Base-by-base conservation (phyloP, 1,284 basidiomycete species). In the Ceratobasidium sp. region DNA sequence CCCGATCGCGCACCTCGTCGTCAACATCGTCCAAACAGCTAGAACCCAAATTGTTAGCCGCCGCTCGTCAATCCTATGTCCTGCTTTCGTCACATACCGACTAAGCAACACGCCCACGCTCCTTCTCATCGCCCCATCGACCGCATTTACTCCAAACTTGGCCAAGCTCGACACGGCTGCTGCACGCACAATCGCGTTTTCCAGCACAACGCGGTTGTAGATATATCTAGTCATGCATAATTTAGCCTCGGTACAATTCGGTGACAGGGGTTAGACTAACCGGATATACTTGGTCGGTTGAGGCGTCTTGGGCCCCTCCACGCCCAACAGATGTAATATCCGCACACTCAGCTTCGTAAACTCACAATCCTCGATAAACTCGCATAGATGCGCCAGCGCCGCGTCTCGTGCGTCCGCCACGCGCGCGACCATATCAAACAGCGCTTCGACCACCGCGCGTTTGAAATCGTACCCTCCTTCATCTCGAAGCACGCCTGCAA, bases 391-490 rank as follows among this genome's bases (percentile, higher is more conserved):
- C 13, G 97, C 97, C 60, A 99, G 91, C 0, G 98, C 98, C 86
- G 94, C 94, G 84, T 98, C 98, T 86, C 98, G 98, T 87, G 94
- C 95, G 79, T 99, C 97, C 64, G 89, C 88, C 83, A 99, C 98
- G 87, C 93, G 98, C 85, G 97, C 98, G 90, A 99, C 96, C 98
- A 99, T 99, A 86, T 99, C 97, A 85, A 99, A 99, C 85, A 99
- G 99, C 61, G 98, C 97, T 86, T 99, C 98, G 55, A 99, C 97
- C 60, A 99, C 97, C 3, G 97, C 96, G 67, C 97, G 95, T 88
- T 99, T 99, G 90, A 99, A 99, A 84, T 99, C 98, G 86, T 99
- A 99, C 26, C 98, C 98, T 77, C 98, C 98, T 86, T 99, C 98
- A 83, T 98, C 97, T 61, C 97, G 92, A 60, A 98, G 90, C 28